Conservation (phyloP, 371 early-diverging fungal species). For the Mucor racemosus region DNA sequence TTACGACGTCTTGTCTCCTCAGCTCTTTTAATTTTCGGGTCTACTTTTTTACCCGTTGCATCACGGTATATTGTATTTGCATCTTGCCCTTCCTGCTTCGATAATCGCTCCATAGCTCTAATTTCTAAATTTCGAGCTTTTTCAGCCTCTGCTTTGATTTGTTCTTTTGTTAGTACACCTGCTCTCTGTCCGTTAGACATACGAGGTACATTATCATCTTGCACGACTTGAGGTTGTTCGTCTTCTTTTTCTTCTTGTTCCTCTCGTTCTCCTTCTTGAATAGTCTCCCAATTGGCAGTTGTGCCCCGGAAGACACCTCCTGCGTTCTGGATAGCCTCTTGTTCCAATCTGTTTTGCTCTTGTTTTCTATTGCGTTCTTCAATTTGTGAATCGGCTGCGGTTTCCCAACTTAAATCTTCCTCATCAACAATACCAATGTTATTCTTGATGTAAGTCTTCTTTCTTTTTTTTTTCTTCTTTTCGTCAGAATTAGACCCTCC, state of each 20-base stretch:
- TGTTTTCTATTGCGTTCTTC: conserved; percentile 25
- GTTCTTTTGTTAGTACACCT: conserved; percentile 60
- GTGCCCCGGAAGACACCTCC: conserved; percentile 42
- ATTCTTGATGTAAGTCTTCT: conserved; percentile 45
- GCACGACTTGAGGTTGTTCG: conserved; percentile 53
- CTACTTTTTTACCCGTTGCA: conserved; percentile 70
- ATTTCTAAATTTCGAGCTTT: conserved; percentile 47
- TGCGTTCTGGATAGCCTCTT: conserved; percentile 13
- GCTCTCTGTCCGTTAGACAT: conserved; percentile 62
- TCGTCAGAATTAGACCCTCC: conserved; percentile 16
- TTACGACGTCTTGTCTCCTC: conserved; percentile 60
- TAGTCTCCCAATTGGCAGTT: conserved; percentile 51
- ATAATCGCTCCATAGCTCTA: conserved; percentile 40
- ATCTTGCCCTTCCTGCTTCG: conserved; percentile 53
- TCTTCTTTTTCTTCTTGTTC: conserved; percentile 43
- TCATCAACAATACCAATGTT: conserved; percentile 66
- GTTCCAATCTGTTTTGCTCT: conserved; percentile 17
- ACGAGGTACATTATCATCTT: conserved; percentile 35
- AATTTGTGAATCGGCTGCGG: conserved; percentile 7
- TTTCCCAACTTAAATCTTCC: conserved; percentile 51
- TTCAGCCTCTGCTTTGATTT: conserved; percentile 53
- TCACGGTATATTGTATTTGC: conserved; percentile 83
- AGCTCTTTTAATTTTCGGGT: conserved; percentile 68
- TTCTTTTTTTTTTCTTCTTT: conserved; percentile 52
- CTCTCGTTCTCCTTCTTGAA: conserved; percentile 50